Evolutionary conservation across 2,329 filamentous ascomycete genomes (phyloP).

Genomic region (Colletotrichum somersetense): DNA sequence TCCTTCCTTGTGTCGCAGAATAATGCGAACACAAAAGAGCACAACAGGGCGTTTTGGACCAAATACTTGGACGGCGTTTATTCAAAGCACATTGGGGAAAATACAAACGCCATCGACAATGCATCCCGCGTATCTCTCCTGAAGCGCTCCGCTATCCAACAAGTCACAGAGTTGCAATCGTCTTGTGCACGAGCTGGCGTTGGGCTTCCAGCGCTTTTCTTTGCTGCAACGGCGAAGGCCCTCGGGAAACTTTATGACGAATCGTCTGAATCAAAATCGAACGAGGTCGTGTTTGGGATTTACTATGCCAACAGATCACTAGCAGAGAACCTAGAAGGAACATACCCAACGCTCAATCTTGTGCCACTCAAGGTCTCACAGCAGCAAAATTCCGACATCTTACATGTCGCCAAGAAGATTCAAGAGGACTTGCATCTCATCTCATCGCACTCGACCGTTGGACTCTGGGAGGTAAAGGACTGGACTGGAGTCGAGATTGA

Average conservation of each 20-base stretch:
- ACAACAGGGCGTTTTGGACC: constrained; percentile 26
- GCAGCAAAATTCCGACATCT: constrained; percentile 51
- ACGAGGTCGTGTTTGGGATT: constrained; percentile 76
- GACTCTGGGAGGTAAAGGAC: constrained; percentile 76
- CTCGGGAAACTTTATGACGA: constrained; percentile 1
- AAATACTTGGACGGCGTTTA: constrained; percentile 47
- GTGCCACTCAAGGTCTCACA: constrained; percentile 74
- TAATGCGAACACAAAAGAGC: not conserved
- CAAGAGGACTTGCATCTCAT: constrained; percentile 78
- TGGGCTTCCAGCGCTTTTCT: constrained; percentile 79
- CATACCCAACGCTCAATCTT: constrained; percentile 82
- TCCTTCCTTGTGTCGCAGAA: constrained; percentile 16
- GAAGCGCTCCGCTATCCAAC: constrained; percentile 59
- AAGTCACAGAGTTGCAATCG: constrained; percentile 55
- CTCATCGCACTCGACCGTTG: constrained; percentile 64
- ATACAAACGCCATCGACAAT: constrained; percentile 42
- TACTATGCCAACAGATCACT: constrained; percentile 84
- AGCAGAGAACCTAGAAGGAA: constrained; percentile 60
- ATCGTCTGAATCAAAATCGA: constrained; percentile 24
- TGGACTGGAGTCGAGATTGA: constrained; percentile 82
- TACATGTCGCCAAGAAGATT: constrained; percentile 69
- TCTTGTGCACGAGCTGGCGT: constrained; percentile 60
- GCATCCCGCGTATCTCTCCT: constrained; percentile 55
- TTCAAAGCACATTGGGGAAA: constrained; percentile 34
- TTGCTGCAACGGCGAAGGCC: constrained; percentile 75